Evolutionary conservation across 1,284 basidiomycete species (phyloP).

Genomic region (Schizophyllum amplum): DNA sequence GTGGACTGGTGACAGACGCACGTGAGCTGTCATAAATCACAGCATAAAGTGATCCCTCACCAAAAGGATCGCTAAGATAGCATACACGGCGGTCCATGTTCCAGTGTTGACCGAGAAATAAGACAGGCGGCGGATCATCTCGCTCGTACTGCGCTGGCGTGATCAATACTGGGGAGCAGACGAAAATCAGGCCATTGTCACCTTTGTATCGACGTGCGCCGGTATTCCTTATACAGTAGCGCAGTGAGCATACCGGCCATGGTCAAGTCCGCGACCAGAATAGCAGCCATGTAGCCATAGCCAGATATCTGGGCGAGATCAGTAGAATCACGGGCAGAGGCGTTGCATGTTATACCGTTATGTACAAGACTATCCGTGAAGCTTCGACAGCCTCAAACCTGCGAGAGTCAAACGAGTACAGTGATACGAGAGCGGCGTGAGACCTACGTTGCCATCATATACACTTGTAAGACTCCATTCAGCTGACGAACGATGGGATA

Average conservation of each 20-base stretch:
- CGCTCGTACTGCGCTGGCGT: not conserved
- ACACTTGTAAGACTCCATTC: not conserved
- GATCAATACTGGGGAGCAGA: not conserved
- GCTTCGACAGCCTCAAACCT: too few relatives aligned
- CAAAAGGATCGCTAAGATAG: slow-evolving; percentile 1
- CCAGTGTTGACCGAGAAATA: slow-evolving; percentile 4
- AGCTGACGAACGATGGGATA: too few relatives aligned
- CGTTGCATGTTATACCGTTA: too few relatives aligned
- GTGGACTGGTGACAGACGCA: not conserved
- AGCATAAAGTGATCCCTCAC: too few relatives aligned
- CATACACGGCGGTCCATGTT: slow-evolving; percentile 6
- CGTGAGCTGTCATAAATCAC: not conserved
- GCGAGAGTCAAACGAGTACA: too few relatives aligned
- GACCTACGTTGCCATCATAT: not conserved
- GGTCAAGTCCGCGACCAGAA: not conserved
- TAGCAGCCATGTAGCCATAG: not conserved
- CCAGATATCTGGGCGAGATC: not conserved
- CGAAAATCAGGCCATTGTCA: not conserved
- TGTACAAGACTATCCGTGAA: too few relatives aligned
- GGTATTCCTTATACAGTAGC: not conserved
- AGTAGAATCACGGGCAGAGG: too few relatives aligned
- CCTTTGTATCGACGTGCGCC: not conserved
- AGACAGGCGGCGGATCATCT: not conserved
- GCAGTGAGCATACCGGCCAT: not conserved
- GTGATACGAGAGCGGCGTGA: too few relatives aligned